Conservation (phyloP, 2,329 filamentous ascomycete genomes). For the Diaporthe australafricana region DNA sequence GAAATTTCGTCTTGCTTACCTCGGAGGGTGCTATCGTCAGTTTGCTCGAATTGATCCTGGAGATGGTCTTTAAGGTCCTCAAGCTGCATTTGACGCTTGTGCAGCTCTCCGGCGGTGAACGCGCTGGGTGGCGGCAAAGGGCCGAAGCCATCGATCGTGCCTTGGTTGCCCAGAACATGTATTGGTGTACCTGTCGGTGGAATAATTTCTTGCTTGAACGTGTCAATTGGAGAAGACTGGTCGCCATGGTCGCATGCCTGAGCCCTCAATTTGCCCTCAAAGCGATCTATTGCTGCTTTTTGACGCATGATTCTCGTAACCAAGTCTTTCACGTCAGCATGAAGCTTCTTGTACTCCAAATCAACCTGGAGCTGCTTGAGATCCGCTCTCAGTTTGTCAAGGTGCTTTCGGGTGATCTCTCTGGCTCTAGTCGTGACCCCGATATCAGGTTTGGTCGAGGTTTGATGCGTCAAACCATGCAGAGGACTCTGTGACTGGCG, state of each 20-base stretch:
- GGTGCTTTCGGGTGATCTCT: background rate
- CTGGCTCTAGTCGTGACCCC: background rate
- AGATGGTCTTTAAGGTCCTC: background rate
- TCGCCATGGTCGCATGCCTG: too few species aligned
- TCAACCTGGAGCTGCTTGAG: background rate
- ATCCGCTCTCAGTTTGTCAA: background rate
- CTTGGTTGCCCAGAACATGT: background rate
- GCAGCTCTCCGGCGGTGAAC: background rate
- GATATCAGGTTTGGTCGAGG: background rate
- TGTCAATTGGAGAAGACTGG: too few species aligned
- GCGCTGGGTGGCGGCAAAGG: background rate
- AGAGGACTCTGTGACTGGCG: background rate
- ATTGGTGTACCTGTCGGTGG: too few species aligned
- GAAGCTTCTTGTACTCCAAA: background rate
- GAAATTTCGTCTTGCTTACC: background rate
- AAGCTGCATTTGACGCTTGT: background rate
- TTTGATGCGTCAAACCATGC: background rate
- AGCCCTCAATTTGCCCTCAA: too few species aligned
- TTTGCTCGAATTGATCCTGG: background rate
- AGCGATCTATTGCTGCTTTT: too few species aligned
- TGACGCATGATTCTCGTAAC: too few species aligned
- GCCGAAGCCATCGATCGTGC: too few species aligned
- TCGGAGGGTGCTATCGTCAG: background rate
- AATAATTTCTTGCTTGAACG: too few species aligned
- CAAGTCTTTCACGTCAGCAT: background rate